Percentiles rank a stretch among this genome's conserved stretches.
Conservation (phyloP, 2,329 filamentous ascomycete genomes). For the Bipolaris zeicola region DNA sequence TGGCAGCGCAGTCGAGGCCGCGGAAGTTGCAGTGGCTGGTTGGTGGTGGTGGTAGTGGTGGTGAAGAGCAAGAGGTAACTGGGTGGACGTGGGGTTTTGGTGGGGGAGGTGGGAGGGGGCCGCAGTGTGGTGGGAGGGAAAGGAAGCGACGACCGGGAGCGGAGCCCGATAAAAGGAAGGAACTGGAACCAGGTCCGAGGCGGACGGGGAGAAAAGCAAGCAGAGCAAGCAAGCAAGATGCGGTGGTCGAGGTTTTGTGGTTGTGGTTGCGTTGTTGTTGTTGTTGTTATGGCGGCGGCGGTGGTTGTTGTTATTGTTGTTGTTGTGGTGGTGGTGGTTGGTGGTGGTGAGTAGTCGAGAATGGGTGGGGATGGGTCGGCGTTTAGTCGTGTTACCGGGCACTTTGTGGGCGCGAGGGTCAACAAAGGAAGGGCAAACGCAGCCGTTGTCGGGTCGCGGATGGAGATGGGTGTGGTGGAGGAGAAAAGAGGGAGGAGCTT, state of each 20-base stretch:
- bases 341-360: background rate
- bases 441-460: slow-evolving; percentile 12
- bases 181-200: slow-evolving; percentile 10
- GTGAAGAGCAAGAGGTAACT: slow-evolving; percentile 2
- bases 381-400: slow-evolving; percentile 14
- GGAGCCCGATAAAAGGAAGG: slow-evolving; percentile 4
- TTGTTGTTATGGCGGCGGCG: background rate
- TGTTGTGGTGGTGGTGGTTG: background rate
- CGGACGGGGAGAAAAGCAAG: background rate
- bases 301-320: background rate
- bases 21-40: slow-evolving; percentile 8
- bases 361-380: slow-evolving; percentile 7
- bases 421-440: slow-evolving; percentile 30
- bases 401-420: background rate
- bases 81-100: slow-evolving; percentile 26
- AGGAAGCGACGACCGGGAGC: slow-evolving; percentile 17
- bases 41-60: slow-evolving; percentile 26
- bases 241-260: slow-evolving; percentile 10
- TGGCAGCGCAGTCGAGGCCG: slow-evolving; percentile 1
- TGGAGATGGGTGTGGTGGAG: slow-evolving; percentile 1
- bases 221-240: background rate
- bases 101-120: slow-evolving; percentile 27
- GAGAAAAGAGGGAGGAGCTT: slow-evolving; percentile 10
- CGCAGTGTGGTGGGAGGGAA: slow-evolving; percentile 18
- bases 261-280: background rate